Conservation (phyloP, 148 eudicot genomes). For the Rhododendron simsii region DNA sequence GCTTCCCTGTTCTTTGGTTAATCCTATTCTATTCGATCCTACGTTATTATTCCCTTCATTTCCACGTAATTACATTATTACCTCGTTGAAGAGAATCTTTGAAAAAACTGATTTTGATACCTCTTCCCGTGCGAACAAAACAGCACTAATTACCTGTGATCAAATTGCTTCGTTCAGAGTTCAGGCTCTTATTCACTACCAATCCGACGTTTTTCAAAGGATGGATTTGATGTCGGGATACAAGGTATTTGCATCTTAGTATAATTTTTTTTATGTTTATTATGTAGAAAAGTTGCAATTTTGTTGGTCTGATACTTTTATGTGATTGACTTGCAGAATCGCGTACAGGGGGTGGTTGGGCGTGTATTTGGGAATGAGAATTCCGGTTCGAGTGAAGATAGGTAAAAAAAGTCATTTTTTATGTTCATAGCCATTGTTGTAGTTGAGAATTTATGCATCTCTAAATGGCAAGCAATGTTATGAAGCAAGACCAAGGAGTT, state of each 20-base stretch:
- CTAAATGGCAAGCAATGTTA: neutral
- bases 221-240: slow-evolving; percentile 34
- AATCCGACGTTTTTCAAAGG: neutral
- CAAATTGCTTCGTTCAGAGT: neutral
- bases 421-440: neutral
- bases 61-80: neutral
- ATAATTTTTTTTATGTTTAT: neutral
- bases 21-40: neutral
- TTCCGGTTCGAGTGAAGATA: slow-evolving; percentile 74
- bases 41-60: neutral
- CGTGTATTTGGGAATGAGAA: slow-evolving; percentile 87
- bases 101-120: no score
- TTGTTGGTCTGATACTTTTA: neutral
- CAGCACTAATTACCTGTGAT: neutral
- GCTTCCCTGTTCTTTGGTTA: neutral
- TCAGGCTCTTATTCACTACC: neutral
- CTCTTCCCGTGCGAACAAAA: neutral
- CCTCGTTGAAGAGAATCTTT: neutral
- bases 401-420: slow-evolving; percentile 34
- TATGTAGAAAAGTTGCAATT: neutral
- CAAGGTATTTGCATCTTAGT: slow-evolving; percentile 11
- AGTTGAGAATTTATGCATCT: neutral
- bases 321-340: slow-evolving; percentile 9
- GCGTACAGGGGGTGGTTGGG: slow-evolving; percentile 81
- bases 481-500: neutral